phyloP scores from a whole-genome alignment of 768 basidiomycete species.

The Suillus decipiens region DNA sequence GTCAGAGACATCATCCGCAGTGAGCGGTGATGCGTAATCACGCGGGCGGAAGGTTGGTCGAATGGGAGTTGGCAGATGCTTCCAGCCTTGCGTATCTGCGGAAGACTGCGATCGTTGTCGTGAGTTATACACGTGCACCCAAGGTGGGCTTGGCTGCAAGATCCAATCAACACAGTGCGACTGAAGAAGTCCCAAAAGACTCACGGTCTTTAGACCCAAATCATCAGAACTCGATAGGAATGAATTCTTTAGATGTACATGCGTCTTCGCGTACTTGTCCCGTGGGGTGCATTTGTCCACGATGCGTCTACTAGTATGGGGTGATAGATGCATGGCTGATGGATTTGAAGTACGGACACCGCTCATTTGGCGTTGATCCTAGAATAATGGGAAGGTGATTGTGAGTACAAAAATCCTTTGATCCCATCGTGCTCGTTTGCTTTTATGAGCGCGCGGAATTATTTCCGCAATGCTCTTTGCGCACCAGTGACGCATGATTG shows the following conservation, averaged over 20 bases:
- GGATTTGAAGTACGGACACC: background rate
- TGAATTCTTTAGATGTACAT: slow-evolving; percentile 28
- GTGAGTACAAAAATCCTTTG: background rate
- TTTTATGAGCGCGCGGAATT: slow-evolving; percentile 23
- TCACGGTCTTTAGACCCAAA: slow-evolving; percentile 24
- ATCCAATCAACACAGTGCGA: slow-evolving; percentile 6
- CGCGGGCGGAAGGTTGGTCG: slow-evolving; percentile 36
- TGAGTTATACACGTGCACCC: slow-evolving; percentile 14
- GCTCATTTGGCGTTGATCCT: background rate
- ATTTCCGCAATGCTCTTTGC: slow-evolving; percentile 11
- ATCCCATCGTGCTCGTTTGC: background rate
- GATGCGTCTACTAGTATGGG: slow-evolving; percentile 26
- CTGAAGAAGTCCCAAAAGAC: background rate
- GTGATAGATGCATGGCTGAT: slow-evolving; percentile 18
- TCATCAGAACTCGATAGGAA: slow-evolving; percentile 32
- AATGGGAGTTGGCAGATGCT: slow-evolving; percentile 33
- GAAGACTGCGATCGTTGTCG: slow-evolving; percentile 35
- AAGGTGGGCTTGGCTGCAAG: slow-evolving; percentile 21
- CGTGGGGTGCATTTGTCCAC: slow-evolving; percentile 37
- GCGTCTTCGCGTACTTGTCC: slow-evolving; percentile 35
- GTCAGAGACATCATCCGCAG: slow-evolving; percentile 30
- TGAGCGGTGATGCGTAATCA: slow-evolving; percentile 32
- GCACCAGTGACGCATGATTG: slow-evolving; percentile 13
- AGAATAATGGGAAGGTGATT: background rate
- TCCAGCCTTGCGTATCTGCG: slow-evolving; percentile 36